Evolutionary conservation across 768 basidiomycete genomes (phyloP).

Genomic region (Tylopilus cervinicoccineus): DNA sequence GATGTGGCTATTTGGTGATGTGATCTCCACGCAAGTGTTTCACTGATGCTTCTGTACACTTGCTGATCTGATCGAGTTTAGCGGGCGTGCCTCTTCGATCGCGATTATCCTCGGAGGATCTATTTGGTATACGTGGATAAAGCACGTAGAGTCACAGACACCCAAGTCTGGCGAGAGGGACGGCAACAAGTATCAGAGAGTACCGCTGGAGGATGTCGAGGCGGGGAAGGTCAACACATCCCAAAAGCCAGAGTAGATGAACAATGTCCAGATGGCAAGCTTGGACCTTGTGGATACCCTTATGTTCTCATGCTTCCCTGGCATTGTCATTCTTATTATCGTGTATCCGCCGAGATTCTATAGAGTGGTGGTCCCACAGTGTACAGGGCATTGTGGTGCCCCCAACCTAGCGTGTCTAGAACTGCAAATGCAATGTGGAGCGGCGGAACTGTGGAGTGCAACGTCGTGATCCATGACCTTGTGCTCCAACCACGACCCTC

Average conservation of each 20-base stretch:
- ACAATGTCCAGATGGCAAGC: not conserved
- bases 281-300: slow-evolving; percentile 16
- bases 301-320: not conserved
- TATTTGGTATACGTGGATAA: slow-evolving; percentile 84
- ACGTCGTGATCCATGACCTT: slow-evolving; percentile 16
- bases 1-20: slow-evolving; percentile 74
- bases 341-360: slow-evolving; percentile 4
- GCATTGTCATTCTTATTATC: slow-evolving; percentile 5
- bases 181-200: slow-evolving; percentile 49
- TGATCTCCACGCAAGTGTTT: slow-evolving; percentile 66
- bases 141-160: slow-evolving; percentile 62
- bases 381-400: slow-evolving; percentile 11
- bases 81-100: slow-evolving; percentile 80
- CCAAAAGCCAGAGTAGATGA: slow-evolving; percentile 29
- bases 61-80: slow-evolving; percentile 27
- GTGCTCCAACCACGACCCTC: not conserved
- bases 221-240: slow-evolving; percentile 33
- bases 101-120: slow-evolving; percentile 79
- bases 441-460: not conserved
- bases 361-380: slow-evolving; percentile 11
- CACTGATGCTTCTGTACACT: not conserved
- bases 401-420: slow-evolving; percentile 6
- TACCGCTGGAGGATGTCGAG: slow-evolving; percentile 63
- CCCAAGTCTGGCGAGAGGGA: slow-evolving; percentile 29
- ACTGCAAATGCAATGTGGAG: slow-evolving; percentile 5